These are phyloP conservation scores for Blastobotrys apis DNA, from an alignment of 1,139 yeast genomes.

Conservation along the genomic window DNA sequence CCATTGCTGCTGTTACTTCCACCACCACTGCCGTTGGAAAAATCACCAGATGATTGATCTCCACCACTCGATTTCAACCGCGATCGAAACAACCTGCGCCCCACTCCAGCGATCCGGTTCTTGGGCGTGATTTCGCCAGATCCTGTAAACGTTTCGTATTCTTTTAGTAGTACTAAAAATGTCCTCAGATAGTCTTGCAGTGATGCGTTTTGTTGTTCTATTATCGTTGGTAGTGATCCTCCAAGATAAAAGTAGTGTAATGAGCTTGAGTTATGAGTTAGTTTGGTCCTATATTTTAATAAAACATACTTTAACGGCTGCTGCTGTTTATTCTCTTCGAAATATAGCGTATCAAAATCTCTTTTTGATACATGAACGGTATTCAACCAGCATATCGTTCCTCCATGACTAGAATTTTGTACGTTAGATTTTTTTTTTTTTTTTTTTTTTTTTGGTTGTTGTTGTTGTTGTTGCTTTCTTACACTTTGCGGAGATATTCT, in stretches of 20 bases:
- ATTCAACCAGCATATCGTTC: conserved; percentile 26
- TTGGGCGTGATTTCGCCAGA: conserved; percentile 21
- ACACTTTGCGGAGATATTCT: conserved; percentile 29
- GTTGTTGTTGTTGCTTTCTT: conserved; percentile 2
- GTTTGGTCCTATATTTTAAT: not conserved
- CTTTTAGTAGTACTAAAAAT: conserved; percentile 24
- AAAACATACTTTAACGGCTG: conserved; percentile 18
- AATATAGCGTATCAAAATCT: conserved; percentile 23
- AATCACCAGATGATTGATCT: not conserved
- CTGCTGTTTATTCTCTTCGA: conserved; percentile 18
- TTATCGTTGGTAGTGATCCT: conserved; percentile 24
- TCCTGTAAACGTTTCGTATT: conserved; percentile 24
- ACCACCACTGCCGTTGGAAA: conserved; percentile 3
- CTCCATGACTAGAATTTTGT: conserved; percentile 18
- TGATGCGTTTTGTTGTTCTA: conserved; percentile 18
- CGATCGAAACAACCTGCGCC: conserved; percentile 27
- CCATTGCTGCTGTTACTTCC: conserved; percentile 1
- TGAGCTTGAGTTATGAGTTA: conserved; percentile 14
- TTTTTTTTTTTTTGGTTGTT: too few species aligned
- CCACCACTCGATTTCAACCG: conserved; percentile 21
- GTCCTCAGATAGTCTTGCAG: conserved; percentile 23
- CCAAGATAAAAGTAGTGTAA: conserved; percentile 27
- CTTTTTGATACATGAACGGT: conserved; percentile 23
- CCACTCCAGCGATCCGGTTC: conserved; percentile 26
- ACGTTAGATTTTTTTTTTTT: conserved; percentile 4